Conservation (phyloP, 192 early-diverging fungal species). For the Coemansia umbellata region DNA sequence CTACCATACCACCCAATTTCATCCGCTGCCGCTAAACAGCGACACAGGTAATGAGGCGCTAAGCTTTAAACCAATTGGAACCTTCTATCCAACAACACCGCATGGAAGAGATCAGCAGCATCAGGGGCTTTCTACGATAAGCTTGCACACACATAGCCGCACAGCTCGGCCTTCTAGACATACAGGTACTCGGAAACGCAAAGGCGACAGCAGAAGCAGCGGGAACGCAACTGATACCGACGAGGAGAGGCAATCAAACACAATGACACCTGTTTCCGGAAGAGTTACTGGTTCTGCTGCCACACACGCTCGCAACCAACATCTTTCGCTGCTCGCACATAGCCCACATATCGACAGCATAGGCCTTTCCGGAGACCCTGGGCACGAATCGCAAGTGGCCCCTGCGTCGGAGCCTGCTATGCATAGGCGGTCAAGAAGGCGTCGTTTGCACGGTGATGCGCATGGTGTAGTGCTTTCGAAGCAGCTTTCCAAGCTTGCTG, state of each 20-base stretch:
- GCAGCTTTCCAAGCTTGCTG: constrained; percentile 29
- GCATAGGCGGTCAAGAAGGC: constrained; percentile 14
- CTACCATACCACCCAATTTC: constrained; percentile 21
- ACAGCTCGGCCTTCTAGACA: not conserved
- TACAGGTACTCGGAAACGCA: no score
- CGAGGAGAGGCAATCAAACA: not conserved
- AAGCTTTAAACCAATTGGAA: not conserved
- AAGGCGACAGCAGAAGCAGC: no score
- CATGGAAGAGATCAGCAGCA: not conserved
- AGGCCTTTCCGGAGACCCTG: not conserved
- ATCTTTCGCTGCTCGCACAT: no score
- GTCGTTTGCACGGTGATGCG: constrained; percentile 1
- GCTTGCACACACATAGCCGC: not conserved
- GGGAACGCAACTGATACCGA: not conserved
- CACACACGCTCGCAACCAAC: not conserved
- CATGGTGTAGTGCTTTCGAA: constrained; percentile 24
- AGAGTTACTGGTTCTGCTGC: not conserved
- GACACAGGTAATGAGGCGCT: not conserved
- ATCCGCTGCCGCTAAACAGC: constrained; percentile 5
- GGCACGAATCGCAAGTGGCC: not conserved
- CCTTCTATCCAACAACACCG: no score
- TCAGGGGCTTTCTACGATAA: not conserved
- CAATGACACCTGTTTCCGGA: not conserved
- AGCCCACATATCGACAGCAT: no score
- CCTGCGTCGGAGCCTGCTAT: constrained; percentile 38